Percentiles rank a stretch among this genome's conserved stretches.
Evolutionary conservation across 2,329 filamentous ascomycete species (phyloP).

Genomic region (Alternaria ethzedia): DNA sequence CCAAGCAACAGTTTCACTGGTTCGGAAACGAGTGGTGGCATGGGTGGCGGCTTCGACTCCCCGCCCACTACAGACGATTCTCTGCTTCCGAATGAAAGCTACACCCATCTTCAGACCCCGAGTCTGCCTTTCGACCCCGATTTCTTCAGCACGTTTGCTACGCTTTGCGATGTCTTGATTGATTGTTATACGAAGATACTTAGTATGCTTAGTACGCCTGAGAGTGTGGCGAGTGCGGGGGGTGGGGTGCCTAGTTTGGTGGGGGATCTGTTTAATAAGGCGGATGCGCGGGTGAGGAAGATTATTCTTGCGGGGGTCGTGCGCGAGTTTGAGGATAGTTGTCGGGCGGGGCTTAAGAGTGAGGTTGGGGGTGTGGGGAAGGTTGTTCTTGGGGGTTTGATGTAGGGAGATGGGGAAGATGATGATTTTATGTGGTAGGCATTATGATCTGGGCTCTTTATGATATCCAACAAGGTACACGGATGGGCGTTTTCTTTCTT

Average conservation of each 20-base stretch:
- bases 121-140: conserved; percentile 94
- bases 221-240: conserved; percentile 44
- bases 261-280: conserved; percentile 87
- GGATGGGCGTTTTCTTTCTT: not conserved
- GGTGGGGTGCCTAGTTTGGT: conserved; percentile 53
- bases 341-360: conserved; percentile 73
- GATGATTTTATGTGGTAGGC: not conserved
- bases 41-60: conserved; percentile 34
- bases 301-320: conserved; percentile 86
- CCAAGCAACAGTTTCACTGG: conserved; percentile 28
- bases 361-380: conserved; percentile 88
- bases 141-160: conserved; percentile 95
- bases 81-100: conserved; percentile 74
- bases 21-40: conserved; percentile 17
- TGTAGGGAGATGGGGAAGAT: conserved; percentile 53
- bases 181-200: conserved; percentile 87
- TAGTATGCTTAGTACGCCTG: conserved; percentile 74
- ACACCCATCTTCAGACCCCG: conserved; percentile 87
- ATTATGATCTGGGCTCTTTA: not conserved
- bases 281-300: conserved; percentile 84
- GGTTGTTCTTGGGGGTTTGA: conserved; percentile 85
- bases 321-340: conserved; percentile 91
- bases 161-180: conserved; percentile 92
- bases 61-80: conserved; percentile 36
- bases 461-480: conserved; percentile 7